Evolutionary conservation across 1,284 basidiomycete genomes (phyloP).

Genomic region (Cutaneotrichosporon sp.): DNA sequence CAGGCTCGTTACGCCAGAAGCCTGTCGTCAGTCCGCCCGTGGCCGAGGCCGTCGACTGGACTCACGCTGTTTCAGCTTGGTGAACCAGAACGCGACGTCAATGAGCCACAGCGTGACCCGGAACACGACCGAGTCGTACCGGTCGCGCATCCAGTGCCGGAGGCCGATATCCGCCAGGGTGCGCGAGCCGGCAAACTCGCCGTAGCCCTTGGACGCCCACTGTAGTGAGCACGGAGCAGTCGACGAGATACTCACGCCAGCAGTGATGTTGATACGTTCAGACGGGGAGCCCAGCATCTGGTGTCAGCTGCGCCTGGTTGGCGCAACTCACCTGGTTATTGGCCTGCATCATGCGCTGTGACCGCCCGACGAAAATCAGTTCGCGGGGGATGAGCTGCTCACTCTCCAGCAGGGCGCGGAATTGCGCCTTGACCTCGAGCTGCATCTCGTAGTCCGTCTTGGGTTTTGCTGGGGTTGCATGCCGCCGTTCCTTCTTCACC

Average conservation of each 20-base stretch:
- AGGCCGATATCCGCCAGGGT: conserved; percentile 41
- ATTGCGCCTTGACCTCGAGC: conserved; percentile 49
- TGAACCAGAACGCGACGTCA: conserved; percentile 49
- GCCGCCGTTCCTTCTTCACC: conserved; percentile 32
- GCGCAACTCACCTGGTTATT: conserved; percentile 52
- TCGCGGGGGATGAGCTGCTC: conserved; percentile 48
- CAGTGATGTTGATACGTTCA: conserved; percentile 79
- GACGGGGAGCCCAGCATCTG: conserved; percentile 71
- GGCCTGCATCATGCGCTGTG: conserved; percentile 63
- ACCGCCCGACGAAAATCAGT: conserved; percentile 73
- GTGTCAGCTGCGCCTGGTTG: conserved; percentile 27
- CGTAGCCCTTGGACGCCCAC: conserved; percentile 50
- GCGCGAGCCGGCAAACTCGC: conserved; percentile 55
- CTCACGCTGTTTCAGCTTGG: conserved; percentile 41
- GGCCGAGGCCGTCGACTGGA: no score
- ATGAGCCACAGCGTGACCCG: conserved; percentile 46
- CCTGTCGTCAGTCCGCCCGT: conserved; percentile 2
- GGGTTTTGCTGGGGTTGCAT: conserved; percentile 17
- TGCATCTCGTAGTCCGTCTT: conserved; percentile 48
- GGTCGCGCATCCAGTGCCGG: conserved; percentile 42
- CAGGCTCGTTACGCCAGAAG: conserved; percentile 23
- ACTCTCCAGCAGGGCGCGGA: conserved; percentile 52
- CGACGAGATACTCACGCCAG: conserved; percentile 46
- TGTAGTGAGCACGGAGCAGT: conserved; percentile 13
- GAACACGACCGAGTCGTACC: conserved; percentile 46